phyloP scores from a whole-genome alignment of 805 yeast genomes.

The Metschnikowia similis region DNA sequence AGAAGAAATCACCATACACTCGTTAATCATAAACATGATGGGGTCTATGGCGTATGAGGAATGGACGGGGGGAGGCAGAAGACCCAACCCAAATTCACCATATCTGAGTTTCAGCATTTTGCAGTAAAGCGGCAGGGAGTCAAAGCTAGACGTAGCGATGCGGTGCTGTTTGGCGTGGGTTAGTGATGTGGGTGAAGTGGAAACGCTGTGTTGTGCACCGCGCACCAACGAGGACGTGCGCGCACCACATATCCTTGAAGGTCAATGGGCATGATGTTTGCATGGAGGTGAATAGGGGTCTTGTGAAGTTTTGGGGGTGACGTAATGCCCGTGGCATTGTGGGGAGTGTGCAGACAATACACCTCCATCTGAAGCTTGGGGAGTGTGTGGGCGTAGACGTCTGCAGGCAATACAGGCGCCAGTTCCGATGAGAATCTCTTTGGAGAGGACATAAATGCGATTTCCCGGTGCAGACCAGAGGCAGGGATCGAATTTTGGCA shows the following conservation, averaged over 20 bases:
- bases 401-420: too few relatives aligned
- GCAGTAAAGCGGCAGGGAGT: not conserved
- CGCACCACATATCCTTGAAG: not conserved
- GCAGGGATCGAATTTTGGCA: too few relatives aligned
- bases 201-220: constrained; percentile 4
- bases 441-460: too few relatives aligned
- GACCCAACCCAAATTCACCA: not conserved
- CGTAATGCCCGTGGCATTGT: too few relatives aligned
- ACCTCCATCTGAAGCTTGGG: too few relatives aligned
- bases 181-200: not conserved
- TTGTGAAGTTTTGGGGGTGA: too few relatives aligned
- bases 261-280: not conserved
- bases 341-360: too few relatives aligned
- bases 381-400: too few relatives aligned
- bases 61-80: not conserved
- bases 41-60: constrained; percentile 55
- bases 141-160: not conserved
- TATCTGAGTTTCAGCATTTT: not conserved
- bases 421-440: too few relatives aligned
- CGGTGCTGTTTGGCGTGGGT: not conserved
- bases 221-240: constrained; percentile 4
- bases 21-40: constrained; percentile 77
- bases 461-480: too few relatives aligned
- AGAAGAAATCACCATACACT: constrained; percentile 79
- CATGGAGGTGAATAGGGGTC: not conserved